Conservation (phyloP, 805 yeast species). For the Yamadazyma tumulicola region DNA sequence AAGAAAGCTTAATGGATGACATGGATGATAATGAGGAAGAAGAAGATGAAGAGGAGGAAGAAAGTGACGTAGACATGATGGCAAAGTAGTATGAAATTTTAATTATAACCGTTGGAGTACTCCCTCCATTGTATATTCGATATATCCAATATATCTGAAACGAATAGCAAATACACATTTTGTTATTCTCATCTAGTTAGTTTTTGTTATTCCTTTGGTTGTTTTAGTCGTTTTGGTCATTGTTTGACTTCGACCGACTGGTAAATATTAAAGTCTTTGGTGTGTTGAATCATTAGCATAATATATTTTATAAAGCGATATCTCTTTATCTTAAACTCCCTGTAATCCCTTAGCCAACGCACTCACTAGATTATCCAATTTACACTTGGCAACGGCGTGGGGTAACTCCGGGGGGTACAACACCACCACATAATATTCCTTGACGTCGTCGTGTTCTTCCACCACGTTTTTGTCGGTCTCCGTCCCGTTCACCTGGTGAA, state of each 20-base stretch:
- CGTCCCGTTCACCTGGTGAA: conserved; percentile 2
- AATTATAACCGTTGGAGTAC: too few species aligned
- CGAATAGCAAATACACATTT: too few species aligned
- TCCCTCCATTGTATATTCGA: too few species aligned
- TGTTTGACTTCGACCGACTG: too few species aligned
- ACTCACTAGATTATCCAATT: conserved; percentile 27
- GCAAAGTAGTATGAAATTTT: too few species aligned
- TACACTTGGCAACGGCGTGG: conserved; percentile 33
- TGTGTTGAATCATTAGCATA: conserved; percentile 7
- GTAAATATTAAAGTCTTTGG: conserved; percentile 3
- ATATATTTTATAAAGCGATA: conserved; percentile 5
- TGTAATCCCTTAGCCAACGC: conserved; percentile 31
- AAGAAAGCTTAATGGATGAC: conserved; percentile 46
- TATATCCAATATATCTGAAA: too few species aligned
- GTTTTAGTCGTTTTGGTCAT: too few species aligned
- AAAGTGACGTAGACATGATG: conserved; percentile 18
- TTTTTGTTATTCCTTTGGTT: too few species aligned
- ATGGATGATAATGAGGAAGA: conserved; percentile 51
- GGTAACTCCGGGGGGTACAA: conserved; percentile 28
- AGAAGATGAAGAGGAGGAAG: conserved; percentile 60
- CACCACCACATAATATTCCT: conserved; percentile 24
- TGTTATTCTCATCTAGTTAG: too few species aligned
- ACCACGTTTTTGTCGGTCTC: too few species aligned
- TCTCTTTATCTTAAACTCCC: conserved; percentile 19
- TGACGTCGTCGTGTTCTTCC: conserved; percentile 9